Conservation (phyloP, 345 rosid genomes). For the Iberis pinnata region DNA sequence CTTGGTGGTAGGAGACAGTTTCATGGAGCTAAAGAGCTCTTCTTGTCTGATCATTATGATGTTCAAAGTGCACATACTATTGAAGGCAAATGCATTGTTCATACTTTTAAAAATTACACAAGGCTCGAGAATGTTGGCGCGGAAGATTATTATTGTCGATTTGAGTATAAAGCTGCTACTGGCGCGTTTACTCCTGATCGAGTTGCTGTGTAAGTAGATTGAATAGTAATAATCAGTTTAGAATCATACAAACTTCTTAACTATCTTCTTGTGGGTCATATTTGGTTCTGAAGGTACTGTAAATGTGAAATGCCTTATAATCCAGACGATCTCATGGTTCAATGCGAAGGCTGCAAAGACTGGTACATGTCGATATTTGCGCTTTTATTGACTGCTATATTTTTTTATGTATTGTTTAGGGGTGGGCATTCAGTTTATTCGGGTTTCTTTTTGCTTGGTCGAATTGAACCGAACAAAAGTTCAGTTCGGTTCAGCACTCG, state of each 20-base stretch:
- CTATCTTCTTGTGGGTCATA: not conserved
- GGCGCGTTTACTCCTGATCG: constrained; percentile 78
- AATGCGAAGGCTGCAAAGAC: constrained; percentile 83
- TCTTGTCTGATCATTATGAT: constrained; percentile 68
- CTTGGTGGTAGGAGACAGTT: constrained; percentile 81
- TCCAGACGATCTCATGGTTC: constrained; percentile 86
- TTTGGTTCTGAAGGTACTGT: constrained; percentile 58
- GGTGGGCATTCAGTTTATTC: no score
- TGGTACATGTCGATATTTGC: constrained; percentile 39
- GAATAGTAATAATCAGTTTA: not conserved
- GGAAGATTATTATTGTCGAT: constrained; percentile 77
- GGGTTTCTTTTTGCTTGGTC: no score
- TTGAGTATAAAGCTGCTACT: constrained; percentile 75
- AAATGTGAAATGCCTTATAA: constrained; percentile 89
- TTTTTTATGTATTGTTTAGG: no score
- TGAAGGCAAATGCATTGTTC: constrained; percentile 76
- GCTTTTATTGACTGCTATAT: not conserved
- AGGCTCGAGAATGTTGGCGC: constrained; percentile 82
- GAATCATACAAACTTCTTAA: not conserved
- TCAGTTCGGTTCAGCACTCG: no score
- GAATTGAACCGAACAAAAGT: no score
- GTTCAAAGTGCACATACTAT: constrained; percentile 78
- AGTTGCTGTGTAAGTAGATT: constrained; percentile 73
- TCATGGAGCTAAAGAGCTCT: constrained; percentile 79
- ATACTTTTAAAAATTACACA: constrained; percentile 72